Evolutionary conservation across 768 basidiomycete genomes (phyloP).

Genomic region (Mrakia blollopis): DNA sequence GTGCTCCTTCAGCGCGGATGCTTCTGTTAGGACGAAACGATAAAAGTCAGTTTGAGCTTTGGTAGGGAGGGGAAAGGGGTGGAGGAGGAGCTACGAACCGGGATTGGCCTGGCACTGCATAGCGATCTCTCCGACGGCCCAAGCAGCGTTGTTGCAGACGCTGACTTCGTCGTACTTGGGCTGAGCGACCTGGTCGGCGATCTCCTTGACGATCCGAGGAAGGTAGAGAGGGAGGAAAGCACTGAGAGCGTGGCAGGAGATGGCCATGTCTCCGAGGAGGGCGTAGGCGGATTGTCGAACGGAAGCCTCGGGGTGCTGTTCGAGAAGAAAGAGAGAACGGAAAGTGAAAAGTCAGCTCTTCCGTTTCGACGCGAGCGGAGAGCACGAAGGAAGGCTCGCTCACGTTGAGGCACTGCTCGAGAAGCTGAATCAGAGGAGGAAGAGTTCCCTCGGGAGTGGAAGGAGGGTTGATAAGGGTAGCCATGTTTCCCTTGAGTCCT

Average conservation of each 20-base stretch:
- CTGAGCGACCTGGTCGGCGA: conserved; percentile 84
- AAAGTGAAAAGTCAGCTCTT: neutral
- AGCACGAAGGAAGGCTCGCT: conserved; percentile 28
- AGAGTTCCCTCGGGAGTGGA: conserved; percentile 49
- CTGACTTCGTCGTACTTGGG: conserved; percentile 91
- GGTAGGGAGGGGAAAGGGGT: neutral
- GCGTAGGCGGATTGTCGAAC: conserved; percentile 96
- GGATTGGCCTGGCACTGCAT: conserved; percentile 58
- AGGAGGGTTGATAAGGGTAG: conserved; percentile 55
- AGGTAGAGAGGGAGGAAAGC: conserved; percentile 74
- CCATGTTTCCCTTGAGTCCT: conserved; percentile 74
- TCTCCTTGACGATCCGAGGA: conserved; percentile 80
- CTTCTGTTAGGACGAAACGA: conserved; percentile 16
- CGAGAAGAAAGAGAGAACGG: neutral
- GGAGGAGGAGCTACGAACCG: neutral
- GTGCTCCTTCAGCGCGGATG: conserved; percentile 59
- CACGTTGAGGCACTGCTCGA: conserved; percentile 78
- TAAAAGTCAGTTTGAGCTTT: neutral
- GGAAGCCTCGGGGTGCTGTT: conserved; percentile 80
- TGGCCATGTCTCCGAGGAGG: conserved; percentile 95
- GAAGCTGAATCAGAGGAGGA: conserved; percentile 72
- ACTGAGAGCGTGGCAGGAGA: conserved; percentile 70
- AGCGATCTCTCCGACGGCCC: conserved; percentile 99
- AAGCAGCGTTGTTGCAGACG: conserved; percentile 97
- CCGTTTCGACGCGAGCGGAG: neutral